Evolutionary conservation across 768 basidiomycete species (phyloP), one percentile per base, ranked within the genome.

Genomic region (Psilocybe cubensis): DNA sequence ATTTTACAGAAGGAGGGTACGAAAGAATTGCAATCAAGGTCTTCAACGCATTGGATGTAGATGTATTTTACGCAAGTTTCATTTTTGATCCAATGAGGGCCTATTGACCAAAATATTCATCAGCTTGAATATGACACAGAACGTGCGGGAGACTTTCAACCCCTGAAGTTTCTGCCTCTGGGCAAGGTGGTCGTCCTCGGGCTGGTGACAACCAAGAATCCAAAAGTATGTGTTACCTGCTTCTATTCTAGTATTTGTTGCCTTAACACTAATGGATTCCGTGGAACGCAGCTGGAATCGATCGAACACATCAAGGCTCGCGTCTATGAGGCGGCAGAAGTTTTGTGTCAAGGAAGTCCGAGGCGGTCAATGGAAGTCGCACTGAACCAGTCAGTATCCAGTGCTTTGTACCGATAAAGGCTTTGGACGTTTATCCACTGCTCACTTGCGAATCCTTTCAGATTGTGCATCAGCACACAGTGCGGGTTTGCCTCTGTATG

Each of bases 51-150:
- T 74, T 88, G 52, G 79, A 85, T 59, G 84, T 85, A 35, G 85
- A 87, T 62, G 75, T 74, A 28, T 79, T 79, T 65, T 82, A 81
- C 64, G 81, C 80, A 56, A 57, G 74, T 63, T 28, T 55, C 33
- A 40, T 40, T 24, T 35, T 31, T 47, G 45, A 7, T 33, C 12
- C 31, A 12, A 33, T 7, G 31, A 33, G 6, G 31, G 31, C 31
- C 6, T 12, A 12, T 12, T 7, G 31, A 38, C 35, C n/a, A 0
- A 38, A 9, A 38, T 3, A 33, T 12, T 6, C 42, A 48, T 72
- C 60, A 82, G 85, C 76, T 88, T 35, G 85, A 87, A 70, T 87
- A 85, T 66, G 86, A 88, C 68, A 83, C 80, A n/a, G 79, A 79
- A 59, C 83, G 85, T 46, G 79, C 84, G 1, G 86, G 86, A 24